Percentiles rank a stretch among this genome's conserved stretches.
phyloP scores from a whole-genome alignment of 306 rosid genomes.

The Trifolium repens region DNA sequence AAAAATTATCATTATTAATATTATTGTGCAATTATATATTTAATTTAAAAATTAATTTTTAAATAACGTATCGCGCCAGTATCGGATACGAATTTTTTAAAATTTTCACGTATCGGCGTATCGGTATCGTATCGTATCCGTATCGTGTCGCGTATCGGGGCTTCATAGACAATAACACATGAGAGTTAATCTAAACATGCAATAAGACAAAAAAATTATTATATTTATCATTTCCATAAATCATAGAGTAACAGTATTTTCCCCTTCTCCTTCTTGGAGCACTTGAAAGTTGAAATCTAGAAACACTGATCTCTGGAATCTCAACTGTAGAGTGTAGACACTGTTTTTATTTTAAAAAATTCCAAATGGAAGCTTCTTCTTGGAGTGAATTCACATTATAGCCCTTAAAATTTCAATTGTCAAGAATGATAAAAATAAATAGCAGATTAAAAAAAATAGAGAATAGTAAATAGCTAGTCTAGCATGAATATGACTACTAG shows the following conservation, averaged over 20 bases:
- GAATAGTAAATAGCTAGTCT: slow-evolving; percentile 31
- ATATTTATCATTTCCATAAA: slow-evolving; percentile 15
- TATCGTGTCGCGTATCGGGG: too few relatives aligned
- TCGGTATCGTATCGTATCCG: too few relatives aligned
- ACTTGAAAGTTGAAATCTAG: slow-evolving; percentile 7
- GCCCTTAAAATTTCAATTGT: not conserved
- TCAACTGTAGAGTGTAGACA: not conserved
- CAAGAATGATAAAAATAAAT: too few relatives aligned
- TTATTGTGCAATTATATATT: too few relatives aligned
- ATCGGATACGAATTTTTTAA: too few relatives aligned
- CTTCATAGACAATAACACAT: too few relatives aligned
- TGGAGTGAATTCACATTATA: slow-evolving; percentile 15
- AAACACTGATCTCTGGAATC: slow-evolving; percentile 4
- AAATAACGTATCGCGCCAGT: too few relatives aligned
- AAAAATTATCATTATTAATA: too few relatives aligned
- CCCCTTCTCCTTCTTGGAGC: slow-evolving; percentile 6
- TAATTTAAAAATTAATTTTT: too few relatives aligned
- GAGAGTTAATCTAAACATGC: too few relatives aligned
- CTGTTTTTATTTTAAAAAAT: not conserved
- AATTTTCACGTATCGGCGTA: too few relatives aligned
- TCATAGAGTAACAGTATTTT: slow-evolving; percentile 20
- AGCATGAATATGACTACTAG: slow-evolving; percentile 37
- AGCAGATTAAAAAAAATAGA: too few relatives aligned
- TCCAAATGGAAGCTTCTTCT: slow-evolving; percentile 4
- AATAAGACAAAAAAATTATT: slow-evolving; percentile 10